Conservation (phyloP, 2,329 filamentous ascomycete species). For the Ambrosiella cleistominuta region DNA sequence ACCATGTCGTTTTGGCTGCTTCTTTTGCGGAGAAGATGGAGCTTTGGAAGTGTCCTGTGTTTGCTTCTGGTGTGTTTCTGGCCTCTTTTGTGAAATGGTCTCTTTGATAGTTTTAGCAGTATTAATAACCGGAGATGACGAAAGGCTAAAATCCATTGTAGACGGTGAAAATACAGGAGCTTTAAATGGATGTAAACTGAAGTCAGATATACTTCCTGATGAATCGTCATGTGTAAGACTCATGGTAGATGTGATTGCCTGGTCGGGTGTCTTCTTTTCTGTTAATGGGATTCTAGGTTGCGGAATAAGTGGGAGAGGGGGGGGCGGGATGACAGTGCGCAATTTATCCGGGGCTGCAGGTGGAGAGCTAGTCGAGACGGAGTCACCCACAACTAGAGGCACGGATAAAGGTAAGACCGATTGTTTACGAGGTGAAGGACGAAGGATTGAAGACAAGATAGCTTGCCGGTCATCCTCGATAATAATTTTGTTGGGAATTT, state of each 20-base stretch:
- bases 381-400: background rate
- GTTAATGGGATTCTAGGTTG: too few relatives aligned
- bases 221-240: too few relatives aligned
- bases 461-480: background rate
- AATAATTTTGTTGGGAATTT: background rate
- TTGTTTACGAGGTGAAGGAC: background rate
- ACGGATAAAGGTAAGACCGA: background rate
- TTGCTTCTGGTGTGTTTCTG: background rate
- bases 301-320: too few relatives aligned
- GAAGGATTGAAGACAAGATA: background rate
- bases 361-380: background rate
- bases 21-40: background rate
- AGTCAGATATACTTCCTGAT: background rate
- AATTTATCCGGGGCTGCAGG: background rate
- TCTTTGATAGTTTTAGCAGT: background rate
- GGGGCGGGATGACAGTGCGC: too few relatives aligned
- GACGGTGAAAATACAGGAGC: background rate
- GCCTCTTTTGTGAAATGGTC: background rate
- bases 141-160: background rate
- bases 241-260: too few relatives aligned
- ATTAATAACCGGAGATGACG: background rate
- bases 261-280: too few relatives aligned
- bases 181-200: background rate
- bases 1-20: too few relatives aligned
- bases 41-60: background rate